Evolutionary conservation across 1,284 basidiomycete species (phyloP), one percentile per base, ranked within the genome.

Genomic region (Leccinum subrobustum): DNA sequence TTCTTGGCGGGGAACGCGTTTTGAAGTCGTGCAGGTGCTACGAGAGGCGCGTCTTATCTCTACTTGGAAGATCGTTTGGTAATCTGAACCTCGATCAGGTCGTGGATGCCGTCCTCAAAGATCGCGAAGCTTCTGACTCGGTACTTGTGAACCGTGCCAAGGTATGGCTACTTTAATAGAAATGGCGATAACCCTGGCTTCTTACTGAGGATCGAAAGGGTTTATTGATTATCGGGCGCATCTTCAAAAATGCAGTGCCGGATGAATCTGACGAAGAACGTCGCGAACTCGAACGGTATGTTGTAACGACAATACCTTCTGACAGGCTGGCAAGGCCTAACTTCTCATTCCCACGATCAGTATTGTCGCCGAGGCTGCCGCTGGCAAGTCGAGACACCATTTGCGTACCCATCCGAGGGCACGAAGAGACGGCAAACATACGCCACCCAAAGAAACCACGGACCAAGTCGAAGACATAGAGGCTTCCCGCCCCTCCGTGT

Each of bases 201-300:
- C 58, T 68, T 44, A 72, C 57, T 23, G 7, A 14, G 5, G 56
- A 25, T 58, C 18, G 35, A 44, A 68, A 93, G 88, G 95, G 90
- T 48, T 80, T 97, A 35, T 77, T 96, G 62, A 77, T 91, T 12
- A 89, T 91, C 51, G 95, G 94, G 5, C 87, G 88, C 16, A 88
- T 96, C 65, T 95, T 97, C 82, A 96, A 95, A 75, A 78, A 81
- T 3, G 85, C 92, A 0, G 72, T 83, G 50, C 89, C 95, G 2
- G 95, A 97, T 70, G 94, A 94, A 72, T 87, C 91, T 11, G 95
- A 96, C 70, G 90, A 91, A 69, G 96, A 96, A 71, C 85, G 96
- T 29, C 83, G 95, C 58, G 95, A 97, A 75, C 85, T 98, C 39
- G 95, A 98, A 76, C 80, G 93, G 91, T 89, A 63, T 20, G 81